Percentiles rank a stretch among this genome's conserved stretches.
Evolutionary conservation across 2,329 filamentous ascomycete genomes (phyloP).

Genomic region (Trichoderma sp.): DNA sequence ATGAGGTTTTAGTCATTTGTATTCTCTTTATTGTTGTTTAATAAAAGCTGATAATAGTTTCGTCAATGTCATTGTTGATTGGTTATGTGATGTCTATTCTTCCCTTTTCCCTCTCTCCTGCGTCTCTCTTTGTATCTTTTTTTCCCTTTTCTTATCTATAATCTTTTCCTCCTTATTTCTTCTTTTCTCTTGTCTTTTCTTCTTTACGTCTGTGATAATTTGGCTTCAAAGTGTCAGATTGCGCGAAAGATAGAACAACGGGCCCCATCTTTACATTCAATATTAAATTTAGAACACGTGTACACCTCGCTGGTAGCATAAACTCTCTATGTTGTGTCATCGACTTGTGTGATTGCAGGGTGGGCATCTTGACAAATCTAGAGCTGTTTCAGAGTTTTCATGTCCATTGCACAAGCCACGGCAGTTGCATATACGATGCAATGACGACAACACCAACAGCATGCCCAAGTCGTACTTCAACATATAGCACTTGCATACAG

Average conservation of each 20-base stretch:
- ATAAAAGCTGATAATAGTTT: background rate
- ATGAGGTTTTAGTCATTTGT: constrained; percentile 13
- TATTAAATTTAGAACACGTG: no score
- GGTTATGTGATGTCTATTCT: background rate
- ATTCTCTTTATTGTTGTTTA: background rate
- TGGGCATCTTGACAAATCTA: background rate
- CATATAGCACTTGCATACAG: no score
- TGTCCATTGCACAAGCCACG: constrained; percentile 1
- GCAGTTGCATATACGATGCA: constrained; percentile 8
- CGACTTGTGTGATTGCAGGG: no score
- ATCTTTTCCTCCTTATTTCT: background rate
- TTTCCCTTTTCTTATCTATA: background rate
- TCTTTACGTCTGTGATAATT: background rate
- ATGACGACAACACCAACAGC: background rate
- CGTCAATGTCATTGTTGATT: background rate
- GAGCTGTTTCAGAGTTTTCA: background rate
- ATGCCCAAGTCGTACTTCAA: no score
- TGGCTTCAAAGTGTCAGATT: background rate
- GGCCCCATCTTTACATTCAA: no score
- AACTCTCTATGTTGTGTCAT: no score
- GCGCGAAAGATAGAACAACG: background rate
- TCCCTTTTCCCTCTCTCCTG: background rate
- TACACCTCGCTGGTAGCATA: no score
- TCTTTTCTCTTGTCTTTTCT: background rate
- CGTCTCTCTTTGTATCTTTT: background rate